Base-by-base conservation (phyloP, 1,284 basidiomycete species). In the Ceratobasidium sp. region DNA sequence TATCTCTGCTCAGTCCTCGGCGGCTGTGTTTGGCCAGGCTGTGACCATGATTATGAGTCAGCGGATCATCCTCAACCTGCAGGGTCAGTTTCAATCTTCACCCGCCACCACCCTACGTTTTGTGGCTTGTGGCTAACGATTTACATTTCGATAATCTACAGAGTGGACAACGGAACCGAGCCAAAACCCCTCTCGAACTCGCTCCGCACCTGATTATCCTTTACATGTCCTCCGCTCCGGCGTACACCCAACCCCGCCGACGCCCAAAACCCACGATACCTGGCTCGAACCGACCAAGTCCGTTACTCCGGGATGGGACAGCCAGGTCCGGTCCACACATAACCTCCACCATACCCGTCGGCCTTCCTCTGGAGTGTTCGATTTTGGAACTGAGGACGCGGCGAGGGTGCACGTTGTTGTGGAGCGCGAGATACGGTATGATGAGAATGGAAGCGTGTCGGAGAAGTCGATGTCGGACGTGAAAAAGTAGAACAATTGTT, bases 31-130 rank as follows among this genome's bases (percentile, higher is more conserved):
- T 19, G 73, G 73, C 11, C 60, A 74, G n/a, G 73, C 73, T 8
- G 63, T 74, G 2, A 74, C 73, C 15, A 74, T 74, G 73, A 74
- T 74, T 50, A 74, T 74, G 73, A 54, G 48, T 22, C 60, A 74
- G 44, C 73, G 62, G 8, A 74, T 74, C 29, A 74, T 74, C 47
- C 53, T 74, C n/a, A 74, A 69, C 31, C 53, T 69, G 27, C 66
- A 69, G 53, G 66, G 66, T 69, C 53, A 69, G 66, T 48, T 15
- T 27, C 15, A 1, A 2, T 31, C 29, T 56, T 3, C 31, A 17
- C 48, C 54, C 31, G n/a, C 27, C 54, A 15, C 54, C 54, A 56
- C 54, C 5, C 4, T 31, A 48, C 1, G 24, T 50, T 50, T 29
- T 19, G 17, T 11, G 45, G 45, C 47, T 19, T 45, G 24, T n/a